Evolutionary conservation across 306 rosid genomes (phyloP).

Genomic region (Gastrolobium bilobum): DNA sequence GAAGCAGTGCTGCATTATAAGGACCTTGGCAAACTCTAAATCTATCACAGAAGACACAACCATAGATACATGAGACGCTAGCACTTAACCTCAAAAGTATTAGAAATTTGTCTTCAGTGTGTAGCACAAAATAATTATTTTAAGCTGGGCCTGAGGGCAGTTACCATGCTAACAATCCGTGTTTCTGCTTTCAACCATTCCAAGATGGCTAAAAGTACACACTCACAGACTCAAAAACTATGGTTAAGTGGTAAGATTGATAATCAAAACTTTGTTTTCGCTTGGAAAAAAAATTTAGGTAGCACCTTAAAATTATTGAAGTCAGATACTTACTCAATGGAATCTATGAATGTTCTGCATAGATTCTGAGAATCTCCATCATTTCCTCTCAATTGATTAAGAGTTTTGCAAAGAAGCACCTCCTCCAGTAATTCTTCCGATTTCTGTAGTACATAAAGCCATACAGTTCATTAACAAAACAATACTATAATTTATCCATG

Average conservation of each 20-base stretch:
- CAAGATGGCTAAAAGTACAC: conserved; percentile 23
- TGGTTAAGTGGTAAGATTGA: conserved; percentile 12
- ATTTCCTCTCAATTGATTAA: conserved; percentile 71
- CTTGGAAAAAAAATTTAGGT: conserved; percentile 3
- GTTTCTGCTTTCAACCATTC: conserved; percentile 33
- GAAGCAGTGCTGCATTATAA: conserved; percentile 71
- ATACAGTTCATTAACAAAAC: conserved; percentile 36
- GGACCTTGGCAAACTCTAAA: conserved; percentile 86
- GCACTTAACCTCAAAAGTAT: conserved; percentile 10
- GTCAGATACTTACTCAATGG: conserved; percentile 70
- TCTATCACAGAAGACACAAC: conserved; percentile 56
- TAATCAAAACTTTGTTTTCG: conserved; percentile 28
- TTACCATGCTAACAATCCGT: neutral
- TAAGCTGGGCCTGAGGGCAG: neutral
- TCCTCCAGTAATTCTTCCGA: conserved; percentile 92
- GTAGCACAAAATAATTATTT: neutral
- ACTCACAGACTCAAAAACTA: neutral
- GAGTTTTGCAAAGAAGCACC: conserved; percentile 90
- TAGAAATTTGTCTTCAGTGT: conserved; percentile 22
- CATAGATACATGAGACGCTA: conserved; percentile 44
- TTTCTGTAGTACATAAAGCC: conserved; percentile 61
- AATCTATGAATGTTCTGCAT: conserved; percentile 79
- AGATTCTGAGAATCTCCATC: conserved; percentile 57
- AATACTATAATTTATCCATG: conserved; percentile 27
- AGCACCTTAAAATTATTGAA: conserved; percentile 35